Percentiles rank a stretch among this genome's conserved stretches.
Evolutionary conservation across 2,329 filamentous ascomycete genomes (phyloP).

Genomic region (Chaetomiaceae sp.): DNA sequence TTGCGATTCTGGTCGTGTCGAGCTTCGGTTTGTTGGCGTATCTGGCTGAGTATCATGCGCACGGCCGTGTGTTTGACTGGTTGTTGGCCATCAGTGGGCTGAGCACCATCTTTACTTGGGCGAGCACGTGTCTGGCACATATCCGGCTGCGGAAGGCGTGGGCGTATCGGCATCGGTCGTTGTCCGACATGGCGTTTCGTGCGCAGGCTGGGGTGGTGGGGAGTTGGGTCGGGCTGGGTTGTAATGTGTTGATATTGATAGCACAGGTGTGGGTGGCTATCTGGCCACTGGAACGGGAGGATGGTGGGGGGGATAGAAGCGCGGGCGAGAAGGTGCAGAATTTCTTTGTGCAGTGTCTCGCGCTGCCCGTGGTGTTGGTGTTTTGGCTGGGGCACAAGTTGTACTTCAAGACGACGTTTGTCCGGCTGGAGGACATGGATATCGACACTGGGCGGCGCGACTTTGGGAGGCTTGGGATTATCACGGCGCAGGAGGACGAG

Average conservation of each 20-base stretch:
- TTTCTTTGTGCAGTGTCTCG: slow-evolving; percentile 53
- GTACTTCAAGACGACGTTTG: slow-evolving; percentile 60
- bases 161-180: slow-evolving; percentile 53
- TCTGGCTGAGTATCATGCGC: slow-evolving; percentile 37
- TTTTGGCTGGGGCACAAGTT: slow-evolving; percentile 53
- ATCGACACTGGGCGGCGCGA: slow-evolving; percentile 47
- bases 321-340: slow-evolving; percentile 33
- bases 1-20: slow-evolving; percentile 44
- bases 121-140: slow-evolving; percentile 62
- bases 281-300: slow-evolving; percentile 25
- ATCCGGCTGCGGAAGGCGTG: slow-evolving; percentile 65
- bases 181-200: slow-evolving; percentile 63
- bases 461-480: slow-evolving; percentile 22
- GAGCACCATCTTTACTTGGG: slow-evolving; percentile 64
- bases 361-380: slow-evolving; percentile 47
- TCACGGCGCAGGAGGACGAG: slow-evolving; percentile 27
- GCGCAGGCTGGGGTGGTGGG: slow-evolving; percentile 58
- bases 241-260: slow-evolving; percentile 53
- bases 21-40: slow-evolving; percentile 48
- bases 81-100: slow-evolving; percentile 61
- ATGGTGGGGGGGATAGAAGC: slow-evolving; percentile 45
- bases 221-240: slow-evolving; percentile 57
- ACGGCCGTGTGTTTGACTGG: slow-evolving; percentile 59
- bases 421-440: slow-evolving; percentile 57
- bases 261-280: slow-evolving; percentile 46